These are phyloP conservation scores for Candida mattraensis DNA, from an alignment of 805 yeast species.

Conservation along the genomic window DNA sequence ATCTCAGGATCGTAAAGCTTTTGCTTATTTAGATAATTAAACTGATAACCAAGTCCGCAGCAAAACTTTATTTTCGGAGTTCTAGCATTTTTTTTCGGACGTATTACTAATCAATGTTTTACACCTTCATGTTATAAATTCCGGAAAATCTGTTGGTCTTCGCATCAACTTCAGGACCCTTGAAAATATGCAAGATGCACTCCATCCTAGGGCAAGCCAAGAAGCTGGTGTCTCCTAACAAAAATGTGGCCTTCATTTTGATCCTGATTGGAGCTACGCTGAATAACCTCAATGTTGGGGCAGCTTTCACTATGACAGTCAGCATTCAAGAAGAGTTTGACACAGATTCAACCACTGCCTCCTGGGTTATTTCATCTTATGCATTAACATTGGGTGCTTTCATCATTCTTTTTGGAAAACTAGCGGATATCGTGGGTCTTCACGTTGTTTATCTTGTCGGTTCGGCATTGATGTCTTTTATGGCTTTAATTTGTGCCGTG, in stretches of 20 bases:
- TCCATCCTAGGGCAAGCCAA: too few relatives aligned
- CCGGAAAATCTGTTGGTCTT: too few relatives aligned
- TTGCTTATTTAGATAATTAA: too few relatives aligned
- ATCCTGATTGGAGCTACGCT: conserved; percentile 18
- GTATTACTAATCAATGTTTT: too few relatives aligned
- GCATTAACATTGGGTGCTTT: conserved; percentile 45
- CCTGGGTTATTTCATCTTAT: conserved; percentile 45
- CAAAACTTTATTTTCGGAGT: too few relatives aligned
- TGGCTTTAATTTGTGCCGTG: conserved; percentile 37
- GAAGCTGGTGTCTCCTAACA: too few relatives aligned
- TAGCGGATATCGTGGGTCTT: conserved; percentile 24
- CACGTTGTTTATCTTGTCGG: conserved; percentile 6
- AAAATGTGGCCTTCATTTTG: conserved; percentile 11
- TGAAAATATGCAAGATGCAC: neutral
- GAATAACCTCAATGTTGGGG: conserved; percentile 30
- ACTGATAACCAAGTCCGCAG: too few relatives aligned
- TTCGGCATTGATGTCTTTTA: conserved; percentile 16
- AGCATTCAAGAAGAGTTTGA: conserved; percentile 38
- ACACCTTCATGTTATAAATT: too few relatives aligned
- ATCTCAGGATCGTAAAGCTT: too few relatives aligned
- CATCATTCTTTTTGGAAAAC: conserved; percentile 42
- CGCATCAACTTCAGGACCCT: too few relatives aligned
- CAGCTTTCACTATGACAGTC: conserved; percentile 22
- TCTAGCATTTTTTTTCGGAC: too few relatives aligned
- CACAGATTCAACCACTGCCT: conserved; percentile 36